Evolutionary conservation across 371 early-diverging fungal genomes (phyloP), one percentile per base, ranked within the genome.

Genomic region (Lichtheimia corymbifera): DNA sequence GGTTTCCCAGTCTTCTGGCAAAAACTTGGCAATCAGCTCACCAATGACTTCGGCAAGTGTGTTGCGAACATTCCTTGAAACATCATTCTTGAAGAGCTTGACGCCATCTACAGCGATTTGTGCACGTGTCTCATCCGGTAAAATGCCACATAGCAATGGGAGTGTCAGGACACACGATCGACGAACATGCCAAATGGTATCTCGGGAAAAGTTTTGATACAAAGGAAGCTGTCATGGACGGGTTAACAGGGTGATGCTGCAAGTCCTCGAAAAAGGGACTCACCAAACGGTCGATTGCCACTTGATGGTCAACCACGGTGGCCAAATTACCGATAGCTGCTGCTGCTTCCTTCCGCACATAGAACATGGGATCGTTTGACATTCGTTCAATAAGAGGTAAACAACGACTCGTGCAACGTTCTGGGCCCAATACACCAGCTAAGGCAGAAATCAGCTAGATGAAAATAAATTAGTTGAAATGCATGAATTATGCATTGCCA

Each of bases 151-250:
- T 11, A 86, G 53, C 7, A 77, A 58, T 4, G 84, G 82, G 3
- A 86, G 64, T 2, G 83, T 69, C 4, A 80, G 63, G 15, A 83
- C 79, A 59, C 84, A 83, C 17, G 86, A 82, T 18, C 80, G 72
- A 47, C 86, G 77, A 17, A 84, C 82, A 62, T 86, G 86, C 86
- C 86, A 86, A 27, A 83, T 83, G 30, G 79, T 80, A 55, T 86
- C 84, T 44, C 79, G 72, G 12, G 80, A 70, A 68, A 82, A 81
- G 17, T 63, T 58, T 15, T 66, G 66, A 53, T 80, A 86, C 11
- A 86, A 55, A 1, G 86, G 86, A 27, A 86, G 59, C 68, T 82
- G 47, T 28, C 27, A 18, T 50, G 41, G 11, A 41, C 27, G 15
- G 54, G 13, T 53, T 50, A 35, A 59, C 49, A 35, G 35, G 35